These are phyloP conservation scores for Punica granatum DNA, from an alignment of 345 rosid genomes.

Conservation along the genomic window DNA sequence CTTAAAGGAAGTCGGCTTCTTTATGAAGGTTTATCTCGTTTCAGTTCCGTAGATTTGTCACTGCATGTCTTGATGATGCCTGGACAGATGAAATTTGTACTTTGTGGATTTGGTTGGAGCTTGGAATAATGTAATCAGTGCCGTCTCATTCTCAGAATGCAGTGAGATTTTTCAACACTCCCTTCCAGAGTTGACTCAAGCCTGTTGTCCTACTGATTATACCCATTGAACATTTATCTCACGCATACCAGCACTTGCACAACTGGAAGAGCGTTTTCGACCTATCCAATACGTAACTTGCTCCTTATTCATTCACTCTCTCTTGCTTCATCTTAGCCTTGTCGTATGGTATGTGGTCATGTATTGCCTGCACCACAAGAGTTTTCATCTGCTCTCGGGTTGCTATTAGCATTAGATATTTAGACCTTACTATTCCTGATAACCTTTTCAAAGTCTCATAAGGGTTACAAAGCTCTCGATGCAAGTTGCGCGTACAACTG, in stretches of 20 bases:
- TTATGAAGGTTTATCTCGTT: neutral
- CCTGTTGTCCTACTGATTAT: neutral
- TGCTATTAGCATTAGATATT: too few relatives aligned
- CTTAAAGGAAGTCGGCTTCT: neutral
- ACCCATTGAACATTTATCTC: neutral
- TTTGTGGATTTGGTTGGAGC: neutral
- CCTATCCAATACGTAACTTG: too few relatives aligned
- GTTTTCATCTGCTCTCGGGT: too few relatives aligned
- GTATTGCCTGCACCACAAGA: too few relatives aligned
- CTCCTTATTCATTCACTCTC: too few relatives aligned
- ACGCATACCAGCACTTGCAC: neutral
- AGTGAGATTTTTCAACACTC: neutral
- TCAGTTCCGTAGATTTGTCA: neutral
- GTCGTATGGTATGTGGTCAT: too few relatives aligned
- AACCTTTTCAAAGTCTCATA: neutral
- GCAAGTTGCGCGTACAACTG: neutral
- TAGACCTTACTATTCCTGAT: neutral
- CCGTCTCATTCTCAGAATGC: neutral
- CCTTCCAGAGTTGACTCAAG: neutral
- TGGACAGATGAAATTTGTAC: neutral
- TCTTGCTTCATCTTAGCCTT: too few relatives aligned
- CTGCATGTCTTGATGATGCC: constrained; percentile 7
- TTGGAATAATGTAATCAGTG: constrained; percentile 1
- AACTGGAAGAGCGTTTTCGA: neutral
- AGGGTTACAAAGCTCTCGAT: neutral